Conservation (phyloP, 2,329 filamentous ascomycete species). For the Cyphellophora europaea region DNA sequence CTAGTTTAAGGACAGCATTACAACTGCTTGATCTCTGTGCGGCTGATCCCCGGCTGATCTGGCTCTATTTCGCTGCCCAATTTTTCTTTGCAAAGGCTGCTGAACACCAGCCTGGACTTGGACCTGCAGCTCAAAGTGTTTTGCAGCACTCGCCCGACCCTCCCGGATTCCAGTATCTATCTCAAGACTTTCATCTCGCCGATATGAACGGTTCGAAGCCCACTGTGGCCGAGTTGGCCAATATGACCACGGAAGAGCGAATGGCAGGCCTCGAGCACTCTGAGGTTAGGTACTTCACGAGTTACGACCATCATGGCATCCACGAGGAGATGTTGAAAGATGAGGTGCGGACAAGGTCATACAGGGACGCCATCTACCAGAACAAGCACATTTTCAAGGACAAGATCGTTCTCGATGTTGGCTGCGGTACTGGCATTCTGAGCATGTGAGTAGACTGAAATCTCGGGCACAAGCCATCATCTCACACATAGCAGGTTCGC, state of each 20-base stretch:
- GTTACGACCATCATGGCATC: conserved; percentile 93
- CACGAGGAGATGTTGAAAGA: conserved; percentile 43
- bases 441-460: conserved; percentile 64
- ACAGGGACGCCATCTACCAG: conserved; percentile 95
- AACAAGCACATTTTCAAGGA: conserved; percentile 91
- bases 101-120: too few species aligned
- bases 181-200: too few species aligned
- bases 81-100: too few species aligned
- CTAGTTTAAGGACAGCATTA: too few species aligned
- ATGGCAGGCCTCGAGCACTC: conserved; percentile 69
- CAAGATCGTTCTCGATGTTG: conserved; percentile 91
- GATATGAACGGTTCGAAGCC: conserved; percentile 15
- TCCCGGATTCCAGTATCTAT: too few species aligned
- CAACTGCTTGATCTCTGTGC: too few species aligned
- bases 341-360: conserved; percentile 90
- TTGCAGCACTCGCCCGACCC: too few species aligned
- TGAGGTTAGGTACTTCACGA: conserved; percentile 99
- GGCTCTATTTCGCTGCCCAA: too few species aligned
- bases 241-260: conserved; percentile 32
- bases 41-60: too few species aligned
- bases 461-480: neutral
- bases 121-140: too few species aligned
- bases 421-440: conserved; percentile 93
- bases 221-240: conserved; percentile 17
- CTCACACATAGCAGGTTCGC: conserved; percentile 63